Base-by-base conservation (phyloP, 176 grass and related monocot genomes). In the Carex scoparia region DNA sequence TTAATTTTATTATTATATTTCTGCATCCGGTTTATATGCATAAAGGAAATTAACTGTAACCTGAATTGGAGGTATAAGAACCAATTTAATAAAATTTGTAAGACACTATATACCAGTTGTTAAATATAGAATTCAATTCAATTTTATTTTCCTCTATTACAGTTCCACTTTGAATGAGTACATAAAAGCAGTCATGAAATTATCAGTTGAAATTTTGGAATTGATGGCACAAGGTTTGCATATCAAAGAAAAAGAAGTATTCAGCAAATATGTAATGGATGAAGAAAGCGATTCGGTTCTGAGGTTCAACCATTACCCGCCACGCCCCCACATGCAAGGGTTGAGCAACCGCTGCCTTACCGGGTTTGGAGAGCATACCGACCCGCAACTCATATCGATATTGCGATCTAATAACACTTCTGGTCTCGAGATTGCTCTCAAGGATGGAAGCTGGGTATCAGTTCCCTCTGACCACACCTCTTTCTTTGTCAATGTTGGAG, bases 301-400 rank as follows among this genome's bases (percentile, higher is more conserved):
- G 53, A 85, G 92, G 67, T 81, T 97, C 80, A 97, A 97, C 70
- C 94, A 97, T 83, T 97, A 97, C 86, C 94, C 90, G 42, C 92
- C 87, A 32, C 88, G 90, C 12, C 90, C 90, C 2, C 87, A 74
- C 19, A 71, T 84, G 60, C 87, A 63, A 44, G 80, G 68, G 44
- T 0, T 23, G 49, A 62, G 7, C 18, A 8, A 62, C 62, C 84
- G 85, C 71, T 79, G 85, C 85, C 66, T 94, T 16, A 97, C 94
- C 15, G 94, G 94, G n/a, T 97, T 97, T 82, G 94, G 94, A 42
- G 92, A 94, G 89, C 94, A 97, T 91, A 97, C 94, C 0, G 94
- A 97, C 81, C 94, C 94, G 5, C 94, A 97, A 86, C 87, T 97
- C 84, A 88, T 97, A 69, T 97, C 94, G 9, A 81, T 97, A 76